phyloP scores from a whole-genome alignment of 2,329 filamentous ascomycete genomes.

The Annulohypoxylon truncatum region DNA sequence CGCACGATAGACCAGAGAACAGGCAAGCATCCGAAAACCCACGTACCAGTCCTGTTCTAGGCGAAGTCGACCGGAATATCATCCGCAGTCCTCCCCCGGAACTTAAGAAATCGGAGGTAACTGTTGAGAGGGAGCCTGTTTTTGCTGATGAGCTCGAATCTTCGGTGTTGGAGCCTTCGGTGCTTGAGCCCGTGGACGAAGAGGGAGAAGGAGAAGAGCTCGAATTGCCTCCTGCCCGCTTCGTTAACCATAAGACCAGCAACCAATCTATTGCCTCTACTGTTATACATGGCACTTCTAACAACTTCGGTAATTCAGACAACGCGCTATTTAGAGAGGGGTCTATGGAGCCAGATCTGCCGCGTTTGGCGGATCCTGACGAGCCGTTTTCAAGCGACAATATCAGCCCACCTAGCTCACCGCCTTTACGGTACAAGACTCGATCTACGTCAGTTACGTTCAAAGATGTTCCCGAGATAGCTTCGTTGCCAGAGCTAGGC shows the following conservation, averaged over 20 bases:
- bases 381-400: constrained; percentile 51
- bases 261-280: constrained; percentile 52
- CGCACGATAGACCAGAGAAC: constrained; percentile 41
- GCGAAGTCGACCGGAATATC: constrained; percentile 48
- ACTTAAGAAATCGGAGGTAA: constrained; percentile 27
- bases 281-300: constrained; percentile 53
- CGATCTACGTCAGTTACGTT: constrained; percentile 57
- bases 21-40: constrained; percentile 9
- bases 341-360: constrained; percentile 58
- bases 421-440: constrained; percentile 54
- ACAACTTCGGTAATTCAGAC: constrained; percentile 56
- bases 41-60: constrained; percentile 33
- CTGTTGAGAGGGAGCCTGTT: constrained; percentile 28
- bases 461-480: constrained; percentile 59
- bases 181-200: constrained; percentile 50
- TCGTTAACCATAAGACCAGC: constrained; percentile 43
- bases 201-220: constrained; percentile 46
- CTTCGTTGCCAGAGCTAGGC: constrained; percentile 54
- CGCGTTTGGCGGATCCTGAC: constrained; percentile 50
- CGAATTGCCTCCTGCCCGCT: constrained; percentile 46
- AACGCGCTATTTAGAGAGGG: constrained; percentile 55
- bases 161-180: constrained; percentile 48
- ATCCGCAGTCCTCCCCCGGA: constrained; percentile 42
- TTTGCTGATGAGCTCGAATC: constrained; percentile 45
- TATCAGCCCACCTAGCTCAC: constrained; percentile 63